Conservation (phyloP, 176 grass and related monocot genomes). For the Avena eriantha region DNA sequence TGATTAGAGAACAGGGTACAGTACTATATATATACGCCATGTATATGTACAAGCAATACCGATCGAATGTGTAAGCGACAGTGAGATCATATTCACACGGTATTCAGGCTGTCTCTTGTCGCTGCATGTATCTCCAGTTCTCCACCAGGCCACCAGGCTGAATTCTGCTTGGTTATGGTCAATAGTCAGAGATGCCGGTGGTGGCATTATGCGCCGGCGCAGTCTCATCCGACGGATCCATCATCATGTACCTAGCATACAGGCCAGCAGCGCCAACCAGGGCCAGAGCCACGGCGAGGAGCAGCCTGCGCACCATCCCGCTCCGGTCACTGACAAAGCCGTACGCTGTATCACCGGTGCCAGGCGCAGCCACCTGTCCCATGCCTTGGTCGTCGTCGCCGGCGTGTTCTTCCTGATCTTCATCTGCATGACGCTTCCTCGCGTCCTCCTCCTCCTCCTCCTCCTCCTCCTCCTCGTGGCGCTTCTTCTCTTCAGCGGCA, state of each 20-base stretch:
- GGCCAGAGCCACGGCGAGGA: constrained; percentile 32
- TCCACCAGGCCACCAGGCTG: too few relatives aligned
- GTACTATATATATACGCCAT: too few relatives aligned
- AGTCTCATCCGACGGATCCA: constrained; percentile 26
- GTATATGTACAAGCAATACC: too few relatives aligned
- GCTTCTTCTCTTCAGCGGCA: not conserved
- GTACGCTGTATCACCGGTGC: not conserved
- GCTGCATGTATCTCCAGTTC: too few relatives aligned
- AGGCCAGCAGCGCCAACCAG: constrained; percentile 34
- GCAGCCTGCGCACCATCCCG: not conserved
- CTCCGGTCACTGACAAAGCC: constrained; percentile 13
- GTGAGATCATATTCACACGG: too few relatives aligned
- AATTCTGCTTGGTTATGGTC: not conserved
- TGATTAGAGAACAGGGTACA: too few relatives aligned
- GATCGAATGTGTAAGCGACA: too few relatives aligned
- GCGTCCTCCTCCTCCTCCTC: not conserved
- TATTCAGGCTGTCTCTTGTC: too few relatives aligned
- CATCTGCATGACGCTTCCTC: not conserved
- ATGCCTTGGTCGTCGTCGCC: not conserved
- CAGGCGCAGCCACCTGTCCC: not conserved
- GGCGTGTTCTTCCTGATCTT: not conserved
- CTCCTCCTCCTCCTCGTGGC: not conserved
- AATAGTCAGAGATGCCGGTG: not conserved
- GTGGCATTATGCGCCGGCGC: not conserved
- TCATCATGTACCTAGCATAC: constrained; percentile 34